A percentile compares a stretch with the other conserved stretches of the same genome.
Conservation (phyloP, 192 early-diverging fungal genomes). For the Entomortierella parvispora region DNA sequence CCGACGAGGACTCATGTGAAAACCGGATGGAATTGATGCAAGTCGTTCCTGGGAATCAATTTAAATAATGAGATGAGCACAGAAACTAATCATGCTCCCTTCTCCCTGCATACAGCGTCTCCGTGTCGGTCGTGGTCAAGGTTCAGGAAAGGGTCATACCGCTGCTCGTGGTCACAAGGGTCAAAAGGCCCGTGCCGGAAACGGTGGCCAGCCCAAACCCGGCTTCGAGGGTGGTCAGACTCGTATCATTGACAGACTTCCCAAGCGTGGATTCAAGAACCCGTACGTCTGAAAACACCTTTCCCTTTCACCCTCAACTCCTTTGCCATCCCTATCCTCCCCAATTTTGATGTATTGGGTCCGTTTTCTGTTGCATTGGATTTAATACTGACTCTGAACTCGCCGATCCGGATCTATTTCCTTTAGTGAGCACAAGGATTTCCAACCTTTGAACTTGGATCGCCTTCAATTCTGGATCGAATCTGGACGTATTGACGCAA, state of each 20-base stretch:
- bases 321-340: neutral
- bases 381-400: too few relatives aligned
- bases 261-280: constrained; percentile 89
- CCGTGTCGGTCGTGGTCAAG: constrained; percentile 84
- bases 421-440: constrained; percentile 67
- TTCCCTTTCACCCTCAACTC: neutral
- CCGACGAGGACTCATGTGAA: neutral
- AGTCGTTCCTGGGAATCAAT: constrained; percentile 4
- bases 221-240: constrained; percentile 96
- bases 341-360: neutral
- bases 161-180: constrained; percentile 94
- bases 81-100: neutral
- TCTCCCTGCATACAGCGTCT: constrained; percentile 50
- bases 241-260: constrained; percentile 81
- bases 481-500: constrained; percentile 81
- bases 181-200: constrained; percentile 82
- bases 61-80: neutral
- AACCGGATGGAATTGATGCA: neutral
- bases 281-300: too few relatives aligned
- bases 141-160: constrained; percentile 91
- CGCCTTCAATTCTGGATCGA: constrained; percentile 93
- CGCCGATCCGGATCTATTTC: too few relatives aligned
- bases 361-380: neutral
- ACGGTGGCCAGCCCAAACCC: constrained; percentile 74
- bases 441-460: constrained; percentile 84